Evolutionary conservation across 441 rosid genomes (phyloP).

Genomic region (Populus tomentosa): DNA sequence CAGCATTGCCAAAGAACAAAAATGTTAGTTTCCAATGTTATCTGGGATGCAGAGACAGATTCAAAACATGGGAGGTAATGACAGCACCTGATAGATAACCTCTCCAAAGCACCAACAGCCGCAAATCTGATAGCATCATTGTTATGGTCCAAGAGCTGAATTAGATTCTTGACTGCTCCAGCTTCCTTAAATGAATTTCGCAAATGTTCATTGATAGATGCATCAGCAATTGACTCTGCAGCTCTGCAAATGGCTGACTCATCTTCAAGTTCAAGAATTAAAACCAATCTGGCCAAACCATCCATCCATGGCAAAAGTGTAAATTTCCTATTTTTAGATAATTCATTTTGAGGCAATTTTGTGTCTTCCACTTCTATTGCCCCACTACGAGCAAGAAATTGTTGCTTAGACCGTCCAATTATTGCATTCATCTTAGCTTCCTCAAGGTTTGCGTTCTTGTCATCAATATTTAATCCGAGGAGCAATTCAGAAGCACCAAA

Average conservation of each 20-base stretch:
- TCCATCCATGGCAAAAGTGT: conserved; percentile 70
- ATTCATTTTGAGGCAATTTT: conserved; percentile 35
- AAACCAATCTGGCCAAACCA: conserved; percentile 81
- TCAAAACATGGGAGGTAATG: conserved; percentile 8
- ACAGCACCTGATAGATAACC: conserved; percentile 63
- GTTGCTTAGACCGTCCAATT: conserved; percentile 68
- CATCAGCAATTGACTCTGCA: conserved; percentile 71
- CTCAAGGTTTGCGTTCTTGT: conserved; percentile 41
- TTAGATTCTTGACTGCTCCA: conserved; percentile 65
- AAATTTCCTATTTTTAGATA: conserved; percentile 26
- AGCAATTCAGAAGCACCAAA: conserved; percentile 75
- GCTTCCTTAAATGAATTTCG: conserved; percentile 78
- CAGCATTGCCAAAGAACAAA: neutral
- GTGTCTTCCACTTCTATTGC: conserved; percentile 65
- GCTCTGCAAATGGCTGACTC: conserved; percentile 63
- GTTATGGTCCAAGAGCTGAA: conserved; percentile 57
- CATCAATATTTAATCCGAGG: conserved; percentile 54
- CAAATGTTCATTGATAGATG: conserved; percentile 71
- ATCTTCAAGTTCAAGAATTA: conserved; percentile 76
- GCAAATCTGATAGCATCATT: conserved; percentile 49
- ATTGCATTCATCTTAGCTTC: conserved; percentile 72
- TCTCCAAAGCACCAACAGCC: conserved; percentile 57
- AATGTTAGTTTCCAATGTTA: neutral
- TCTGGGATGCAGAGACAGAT: neutral
- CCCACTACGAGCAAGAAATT: conserved; percentile 77